Conservation (phyloP, 2,329 filamentous ascomycete genomes). For the Plectosphaerella plurivora region DNA sequence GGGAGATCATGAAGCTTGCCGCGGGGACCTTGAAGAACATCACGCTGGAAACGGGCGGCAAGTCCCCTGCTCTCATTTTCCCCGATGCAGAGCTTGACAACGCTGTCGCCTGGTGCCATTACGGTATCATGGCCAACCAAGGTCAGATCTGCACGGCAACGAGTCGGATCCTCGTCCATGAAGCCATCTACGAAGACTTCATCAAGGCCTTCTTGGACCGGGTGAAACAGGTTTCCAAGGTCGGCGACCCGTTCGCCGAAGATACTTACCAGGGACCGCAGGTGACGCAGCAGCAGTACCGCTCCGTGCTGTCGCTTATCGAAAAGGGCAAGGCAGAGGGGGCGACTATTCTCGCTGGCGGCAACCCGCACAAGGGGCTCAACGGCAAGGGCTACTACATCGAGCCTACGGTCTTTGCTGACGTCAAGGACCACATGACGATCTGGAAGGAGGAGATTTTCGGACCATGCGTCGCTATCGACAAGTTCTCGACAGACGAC, state of each 20-base stretch:
- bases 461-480: slow-evolving; percentile 20
- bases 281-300: slow-evolving; percentile 59
- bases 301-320: slow-evolving; percentile 61
- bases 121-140: slow-evolving; percentile 47
- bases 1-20: slow-evolving; percentile 66
- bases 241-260: slow-evolving; percentile 62
- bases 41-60: slow-evolving; percentile 57
- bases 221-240: slow-evolving; percentile 22
- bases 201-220: slow-evolving; percentile 55
- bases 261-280: slow-evolving; percentile 66
- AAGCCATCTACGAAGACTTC: slow-evolving; percentile 54
- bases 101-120: slow-evolving; percentile 47
- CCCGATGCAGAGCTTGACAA: slow-evolving; percentile 58
- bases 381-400: slow-evolving; percentile 38
- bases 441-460: slow-evolving; percentile 27
- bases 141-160: slow-evolving; percentile 59
- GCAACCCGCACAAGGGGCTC: slow-evolving; percentile 26
- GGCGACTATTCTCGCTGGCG: slow-evolving; percentile 42
- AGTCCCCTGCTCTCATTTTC: slow-evolving; percentile 56
- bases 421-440: slow-evolving; percentile 19
- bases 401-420: slow-evolving; percentile 20
- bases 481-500: slow-evolving; percentile 23
- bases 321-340: slow-evolving; percentile 42
- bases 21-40: slow-evolving; percentile 55
- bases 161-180: slow-evolving; percentile 55